Conservation (phyloP, 106 monocot species). For the Dioscorea zingiberensis region DNA sequence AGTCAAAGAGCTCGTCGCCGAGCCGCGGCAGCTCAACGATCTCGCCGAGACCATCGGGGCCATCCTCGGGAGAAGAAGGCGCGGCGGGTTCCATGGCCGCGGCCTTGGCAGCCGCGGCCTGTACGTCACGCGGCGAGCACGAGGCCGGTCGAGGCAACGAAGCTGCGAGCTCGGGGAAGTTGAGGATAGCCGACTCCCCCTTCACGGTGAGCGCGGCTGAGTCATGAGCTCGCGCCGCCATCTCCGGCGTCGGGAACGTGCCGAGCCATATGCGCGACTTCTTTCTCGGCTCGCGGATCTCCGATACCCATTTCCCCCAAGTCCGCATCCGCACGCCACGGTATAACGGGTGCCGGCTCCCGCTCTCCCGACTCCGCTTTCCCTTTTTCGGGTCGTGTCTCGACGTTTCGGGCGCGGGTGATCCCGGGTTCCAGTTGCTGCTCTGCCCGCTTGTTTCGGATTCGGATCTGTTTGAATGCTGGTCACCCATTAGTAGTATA, state of each 20-base stretch:
- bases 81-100: slow-evolving; percentile 24
- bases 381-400: too few species aligned
- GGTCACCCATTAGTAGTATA: too few species aligned
- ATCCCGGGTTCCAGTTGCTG: too few species aligned
- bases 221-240: slow-evolving; percentile 58
- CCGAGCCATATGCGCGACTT: slow-evolving; percentile 59
- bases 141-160: slow-evolving; percentile 34
- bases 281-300: slow-evolving; percentile 46
- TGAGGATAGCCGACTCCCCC: slow-evolving; percentile 28
- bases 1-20: neutral
- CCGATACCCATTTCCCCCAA: slow-evolving; percentile 64
- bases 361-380: neutral
- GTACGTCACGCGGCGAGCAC: slow-evolving; percentile 32
- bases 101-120: slow-evolving; percentile 32
- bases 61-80: slow-evolving; percentile 2
- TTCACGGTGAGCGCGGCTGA: slow-evolving; percentile 39
- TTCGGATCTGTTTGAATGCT: too few species aligned
- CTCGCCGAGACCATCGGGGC: slow-evolving; percentile 35
- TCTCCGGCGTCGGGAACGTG: slow-evolving; percentile 46
- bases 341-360: slow-evolving; percentile 25
- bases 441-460: too few species aligned
- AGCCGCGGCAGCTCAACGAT: slow-evolving; percentile 41
- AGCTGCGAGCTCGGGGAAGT: slow-evolving; percentile 46
- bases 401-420: too few species aligned
- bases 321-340: slow-evolving; percentile 43